Evolutionary conservation across 2,329 filamentous ascomycete species (phyloP).

Genomic region (Akanthomyces uredinophilus): DNA sequence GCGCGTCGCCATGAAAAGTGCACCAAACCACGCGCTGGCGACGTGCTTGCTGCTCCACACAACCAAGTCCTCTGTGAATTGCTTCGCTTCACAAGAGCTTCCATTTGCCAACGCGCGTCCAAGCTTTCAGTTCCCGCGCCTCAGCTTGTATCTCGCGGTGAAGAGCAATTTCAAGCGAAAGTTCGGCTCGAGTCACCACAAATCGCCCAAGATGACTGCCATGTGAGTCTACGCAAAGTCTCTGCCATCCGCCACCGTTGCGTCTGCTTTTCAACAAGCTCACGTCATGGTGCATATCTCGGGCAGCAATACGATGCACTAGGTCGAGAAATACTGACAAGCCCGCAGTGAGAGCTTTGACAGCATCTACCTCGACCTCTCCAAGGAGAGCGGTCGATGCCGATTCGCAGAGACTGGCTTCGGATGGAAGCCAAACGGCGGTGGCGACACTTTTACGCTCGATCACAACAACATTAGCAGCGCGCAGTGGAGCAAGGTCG

Average conservation of each 20-base stretch:
- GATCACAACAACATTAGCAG: slow-evolving; percentile 78
- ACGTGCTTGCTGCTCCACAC: slow-evolving; percentile 6
- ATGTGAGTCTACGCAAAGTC: slow-evolving; percentile 27
- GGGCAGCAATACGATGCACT: neutral
- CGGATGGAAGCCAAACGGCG: slow-evolving; percentile 86
- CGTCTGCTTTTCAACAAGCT: neutral
- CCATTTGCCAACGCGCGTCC: neutral
- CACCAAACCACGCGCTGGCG: neutral
- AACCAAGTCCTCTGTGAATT: neutral
- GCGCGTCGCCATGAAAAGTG: slow-evolving; percentile 12
- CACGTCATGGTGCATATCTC: neutral
- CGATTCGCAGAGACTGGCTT: slow-evolving; percentile 91
- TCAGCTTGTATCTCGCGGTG: neutral
- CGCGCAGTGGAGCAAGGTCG: slow-evolving; percentile 91
- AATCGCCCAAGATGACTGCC: slow-evolving; percentile 31
- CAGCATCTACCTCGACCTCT: slow-evolving; percentile 93
- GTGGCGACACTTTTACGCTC: slow-evolving; percentile 89
- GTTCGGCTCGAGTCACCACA: neutral
- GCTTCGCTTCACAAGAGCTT: neutral
- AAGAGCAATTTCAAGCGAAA: neutral
- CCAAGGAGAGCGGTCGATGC: slow-evolving; percentile 86
- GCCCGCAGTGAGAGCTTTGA: slow-evolving; percentile 84
- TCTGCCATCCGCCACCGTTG: neutral
- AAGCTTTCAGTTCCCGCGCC: neutral
- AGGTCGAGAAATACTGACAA: too few species aligned